Base-by-base conservation (phyloP, 176 grass and related monocot species). In the Rhynchospora breviuscula region DNA sequence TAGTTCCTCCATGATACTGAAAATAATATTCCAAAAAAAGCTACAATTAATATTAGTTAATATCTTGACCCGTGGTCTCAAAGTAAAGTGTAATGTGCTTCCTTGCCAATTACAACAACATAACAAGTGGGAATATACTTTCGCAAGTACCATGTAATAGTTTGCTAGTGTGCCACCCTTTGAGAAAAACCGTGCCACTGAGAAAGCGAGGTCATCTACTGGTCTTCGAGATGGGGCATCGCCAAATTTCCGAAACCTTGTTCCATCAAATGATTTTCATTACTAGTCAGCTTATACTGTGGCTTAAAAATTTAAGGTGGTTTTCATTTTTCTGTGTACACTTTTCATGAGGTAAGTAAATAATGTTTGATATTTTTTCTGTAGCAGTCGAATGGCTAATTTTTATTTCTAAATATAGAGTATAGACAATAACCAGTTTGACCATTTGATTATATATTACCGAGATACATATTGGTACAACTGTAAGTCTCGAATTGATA, bases 1-100 rank as follows among this genome's bases (percentile, higher is more conserved):
- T 98, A 14, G 95, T 98, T 83, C 95, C 92, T 21, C 95, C 95
- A 25, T 98, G 92, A 47, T 98, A 98, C 95, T 98, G 66, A 26
- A 29, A 75, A 84, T 5, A 59, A 7, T 89, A 43, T 23, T 15
- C 46, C 18, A 12, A 44, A 81, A 6, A 79, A 68, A 67, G 59
- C 58, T 59, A n/a, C 56, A 17, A 78, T 62, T 63, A 58, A 69
- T 80, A 21, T 19, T 21, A 80, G 4, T 77, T 19, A 14, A 76
- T 79, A 5, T 5, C 40, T n/a, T 9, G 8, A 4, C 31, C 47
- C 57, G n/a, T 64, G n/a, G 13, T 65, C 19, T 46, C n/a, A 0
- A 81, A 64, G 23, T 62, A 81, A 44, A 65, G 45, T 87, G n/a
- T 54, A 25, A 56, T 58, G 13, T 14, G n/a, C 10, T 76, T 76